These are phyloP conservation scores for Suillus occidentalis DNA, from an alignment of 768 basidiomycete species.

Conservation along the genomic window DNA sequence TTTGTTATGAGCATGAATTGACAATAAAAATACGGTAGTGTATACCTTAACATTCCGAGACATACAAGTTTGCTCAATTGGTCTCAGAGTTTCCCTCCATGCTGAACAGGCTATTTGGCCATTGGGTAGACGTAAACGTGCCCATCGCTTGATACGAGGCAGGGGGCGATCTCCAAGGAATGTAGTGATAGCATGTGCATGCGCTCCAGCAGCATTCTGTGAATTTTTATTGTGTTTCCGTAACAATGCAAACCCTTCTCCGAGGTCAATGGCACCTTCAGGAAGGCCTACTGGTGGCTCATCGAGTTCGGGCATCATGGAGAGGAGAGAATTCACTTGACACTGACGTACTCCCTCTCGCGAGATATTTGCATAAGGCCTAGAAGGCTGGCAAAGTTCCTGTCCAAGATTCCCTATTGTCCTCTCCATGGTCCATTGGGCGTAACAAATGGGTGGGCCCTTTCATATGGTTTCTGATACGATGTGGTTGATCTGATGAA, in stretches of 20 bases:
- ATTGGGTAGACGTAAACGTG: slow-evolving; percentile 22
- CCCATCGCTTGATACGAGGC: slow-evolving; percentile 16
- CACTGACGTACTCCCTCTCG: slow-evolving; percentile 18
- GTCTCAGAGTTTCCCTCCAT: neutral
- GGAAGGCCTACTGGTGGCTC: slow-evolving; percentile 2
- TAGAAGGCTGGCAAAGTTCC: slow-evolving; percentile 22
- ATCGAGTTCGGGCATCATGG: slow-evolving; percentile 11
- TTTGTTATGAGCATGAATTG: neutral
- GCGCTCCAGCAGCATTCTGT: rapidly evolving
- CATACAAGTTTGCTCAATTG: neutral
- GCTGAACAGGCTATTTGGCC: slow-evolving; percentile 17
- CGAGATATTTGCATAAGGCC: slow-evolving; percentile 26
- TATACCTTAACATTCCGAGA: slow-evolving; percentile 18
- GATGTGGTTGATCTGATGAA: slow-evolving; percentile 30
- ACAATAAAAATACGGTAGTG: no score
- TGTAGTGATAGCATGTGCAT: neutral
- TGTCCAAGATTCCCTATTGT: slow-evolving; percentile 17
- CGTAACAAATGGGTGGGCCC: slow-evolving; percentile 20
- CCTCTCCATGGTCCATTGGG: slow-evolving; percentile 32
- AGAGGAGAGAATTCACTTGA: slow-evolving; percentile 15
- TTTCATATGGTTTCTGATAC: slow-evolving; percentile 18
- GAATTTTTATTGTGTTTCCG: neutral
- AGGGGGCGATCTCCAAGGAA: neutral
- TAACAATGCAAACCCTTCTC: slow-evolving; percentile 24
- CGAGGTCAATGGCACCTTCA: slow-evolving; percentile 13